Conservation (phyloP, 345 rosid species). For the Raphanus sativus region DNA sequence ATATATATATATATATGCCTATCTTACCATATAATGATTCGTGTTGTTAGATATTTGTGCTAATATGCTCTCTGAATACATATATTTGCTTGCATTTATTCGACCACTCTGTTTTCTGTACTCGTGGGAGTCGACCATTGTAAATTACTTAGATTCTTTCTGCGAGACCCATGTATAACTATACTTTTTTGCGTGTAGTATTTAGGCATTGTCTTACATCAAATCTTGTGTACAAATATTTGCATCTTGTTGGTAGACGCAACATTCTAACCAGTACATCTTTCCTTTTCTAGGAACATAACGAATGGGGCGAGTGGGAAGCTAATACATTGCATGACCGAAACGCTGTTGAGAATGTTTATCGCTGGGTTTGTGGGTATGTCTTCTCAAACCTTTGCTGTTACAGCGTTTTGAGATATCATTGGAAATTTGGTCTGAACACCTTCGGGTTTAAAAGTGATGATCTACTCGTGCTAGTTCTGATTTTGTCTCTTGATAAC, state of each 20-base stretch:
- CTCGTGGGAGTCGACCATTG: not conserved
- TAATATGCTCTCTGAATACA: not conserved
- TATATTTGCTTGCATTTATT: not conserved
- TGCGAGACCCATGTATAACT: not conserved
- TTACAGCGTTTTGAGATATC: not conserved
- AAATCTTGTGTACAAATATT: not conserved
- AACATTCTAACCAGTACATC: not conserved
- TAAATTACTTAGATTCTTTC: constrained; percentile 3
- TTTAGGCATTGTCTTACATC: not conserved
- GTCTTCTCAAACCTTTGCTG: constrained; percentile 18
- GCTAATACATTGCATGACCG: constrained; percentile 70
- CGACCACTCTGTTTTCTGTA: constrained; percentile 4
- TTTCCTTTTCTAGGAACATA: constrained; percentile 54
- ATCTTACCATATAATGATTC: not conserved
- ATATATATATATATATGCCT: not conserved
- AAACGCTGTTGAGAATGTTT: constrained; percentile 83
- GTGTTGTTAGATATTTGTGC: not conserved
- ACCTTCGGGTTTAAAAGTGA: not conserved
- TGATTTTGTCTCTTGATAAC: constrained; percentile 7
- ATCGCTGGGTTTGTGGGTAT: constrained; percentile 96
- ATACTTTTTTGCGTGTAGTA: not conserved
- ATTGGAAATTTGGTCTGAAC: not conserved
- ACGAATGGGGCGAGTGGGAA: constrained; percentile 89
- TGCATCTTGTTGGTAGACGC: constrained; percentile 21
- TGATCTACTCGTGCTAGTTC: not conserved